These are phyloP conservation scores for Saccharomyces hybrid DNA, from an alignment of 1,139 yeast species.

Conservation along the genomic window DNA sequence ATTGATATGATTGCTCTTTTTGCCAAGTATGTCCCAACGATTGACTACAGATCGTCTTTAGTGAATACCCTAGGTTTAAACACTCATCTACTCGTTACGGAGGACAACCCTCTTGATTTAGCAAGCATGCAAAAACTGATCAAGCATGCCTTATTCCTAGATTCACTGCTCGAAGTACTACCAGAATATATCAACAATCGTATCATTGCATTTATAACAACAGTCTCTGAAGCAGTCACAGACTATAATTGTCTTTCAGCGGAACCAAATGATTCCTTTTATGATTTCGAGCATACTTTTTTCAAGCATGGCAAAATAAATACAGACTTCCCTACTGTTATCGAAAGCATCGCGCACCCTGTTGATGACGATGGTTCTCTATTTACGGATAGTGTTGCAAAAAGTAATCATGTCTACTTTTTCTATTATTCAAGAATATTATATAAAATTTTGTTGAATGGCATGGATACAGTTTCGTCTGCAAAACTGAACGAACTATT, in stretches of 20 bases:
- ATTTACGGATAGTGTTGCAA: constrained; percentile 7
- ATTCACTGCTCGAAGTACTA: constrained; percentile 12
- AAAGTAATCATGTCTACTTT: neutral
- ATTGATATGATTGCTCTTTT: neutral
- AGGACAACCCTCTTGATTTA: constrained; percentile 11
- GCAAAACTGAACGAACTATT: neutral
- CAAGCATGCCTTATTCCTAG: constrained; percentile 25
- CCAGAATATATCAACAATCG: constrained; percentile 18
- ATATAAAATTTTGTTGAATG: constrained; percentile 22
- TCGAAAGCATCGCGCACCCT: neutral
- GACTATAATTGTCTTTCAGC: constrained; percentile 33
- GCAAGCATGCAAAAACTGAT: constrained; percentile 14
- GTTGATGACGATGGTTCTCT: neutral
- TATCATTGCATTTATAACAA: constrained; percentile 23
- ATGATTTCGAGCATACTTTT: constrained; percentile 17
- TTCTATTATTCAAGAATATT: constrained; percentile 28
- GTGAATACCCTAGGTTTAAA: constrained; percentile 42
- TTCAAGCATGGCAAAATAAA: constrained; percentile 7
- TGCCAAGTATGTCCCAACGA: constrained; percentile 13
- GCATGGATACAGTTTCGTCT: constrained; percentile 28
- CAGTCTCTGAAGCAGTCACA: constrained; percentile 33
- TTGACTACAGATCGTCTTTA: constrained; percentile 34
- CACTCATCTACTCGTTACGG: constrained; percentile 30
- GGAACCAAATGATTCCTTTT: constrained; percentile 15
- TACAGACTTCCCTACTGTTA: constrained; percentile 17